A percentile compares a stretch with the other conserved stretches of the same genome.
phyloP scores from a whole-genome alignment of 768 basidiomycete species.

The Phylloporus rhodoxanthus region DNA sequence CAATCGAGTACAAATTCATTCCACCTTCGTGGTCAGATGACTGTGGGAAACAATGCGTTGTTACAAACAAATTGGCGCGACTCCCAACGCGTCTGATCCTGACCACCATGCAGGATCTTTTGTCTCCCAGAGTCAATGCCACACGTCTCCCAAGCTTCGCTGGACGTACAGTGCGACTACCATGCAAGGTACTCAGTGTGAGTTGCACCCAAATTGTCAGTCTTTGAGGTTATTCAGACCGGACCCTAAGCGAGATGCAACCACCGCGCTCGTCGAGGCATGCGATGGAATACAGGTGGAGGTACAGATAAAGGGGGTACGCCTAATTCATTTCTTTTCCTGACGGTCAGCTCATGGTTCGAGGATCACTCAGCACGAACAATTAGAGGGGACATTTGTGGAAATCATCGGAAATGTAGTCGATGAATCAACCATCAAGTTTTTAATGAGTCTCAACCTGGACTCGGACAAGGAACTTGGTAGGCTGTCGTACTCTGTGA shows the following conservation, averaged over 20 bases:
- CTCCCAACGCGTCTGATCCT: not conserved
- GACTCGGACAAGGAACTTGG: constrained; percentile 53
- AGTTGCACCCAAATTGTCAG: constrained; percentile 8
- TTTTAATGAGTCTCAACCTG: constrained; percentile 47
- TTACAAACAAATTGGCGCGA: too few relatives aligned
- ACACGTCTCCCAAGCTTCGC: constrained; percentile 47
- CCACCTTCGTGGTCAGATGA: too few relatives aligned
- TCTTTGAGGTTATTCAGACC: not conserved
- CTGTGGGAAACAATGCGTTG: too few relatives aligned
- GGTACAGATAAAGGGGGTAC: constrained; percentile 40
- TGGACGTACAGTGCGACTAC: constrained; percentile 53
- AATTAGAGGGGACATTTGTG: constrained; percentile 48
- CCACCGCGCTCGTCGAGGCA: constrained; percentile 53
- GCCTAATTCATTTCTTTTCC: constrained; percentile 7
- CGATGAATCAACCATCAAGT: constrained; percentile 51
- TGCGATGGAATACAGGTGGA: constrained; percentile 62
- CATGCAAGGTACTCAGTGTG: constrained; percentile 57
- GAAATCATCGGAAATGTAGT: constrained; percentile 64
- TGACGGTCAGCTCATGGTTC: not conserved
- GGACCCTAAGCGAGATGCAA: constrained; percentile 32
- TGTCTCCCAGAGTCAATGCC: constrained; percentile 56
- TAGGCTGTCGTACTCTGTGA: constrained; percentile 28
- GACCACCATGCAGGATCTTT: constrained; percentile 20
- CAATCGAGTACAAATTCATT: too few relatives aligned
- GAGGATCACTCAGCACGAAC: constrained; percentile 32